Percentiles rank a stretch among this genome's conserved stretches.
These are phyloP conservation scores for Waitea zeae DNA, from an alignment of 1,284 basidiomycete species.

Conservation along the genomic window DNA sequence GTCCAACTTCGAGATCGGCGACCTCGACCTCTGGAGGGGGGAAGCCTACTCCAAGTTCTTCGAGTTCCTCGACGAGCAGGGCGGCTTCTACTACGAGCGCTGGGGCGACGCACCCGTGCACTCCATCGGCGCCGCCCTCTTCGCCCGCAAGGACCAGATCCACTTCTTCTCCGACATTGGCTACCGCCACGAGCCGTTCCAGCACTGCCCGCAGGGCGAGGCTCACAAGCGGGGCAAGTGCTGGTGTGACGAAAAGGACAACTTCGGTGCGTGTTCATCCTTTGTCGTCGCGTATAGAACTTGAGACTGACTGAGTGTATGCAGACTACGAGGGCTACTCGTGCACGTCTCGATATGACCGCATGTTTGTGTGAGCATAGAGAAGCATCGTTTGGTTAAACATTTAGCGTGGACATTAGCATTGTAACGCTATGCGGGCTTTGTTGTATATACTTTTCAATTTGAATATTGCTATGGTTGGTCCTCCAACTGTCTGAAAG, in stretches of 20 bases:
- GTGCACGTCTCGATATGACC: conserved; percentile 55
- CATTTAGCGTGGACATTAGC: too few species aligned
- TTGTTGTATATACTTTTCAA: too few species aligned
- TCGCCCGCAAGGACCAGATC: conserved; percentile 41
- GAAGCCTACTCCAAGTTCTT: conserved; percentile 57
- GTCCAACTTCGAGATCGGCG: conserved; percentile 68
- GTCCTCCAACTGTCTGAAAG: too few species aligned
- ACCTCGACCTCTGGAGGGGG: conserved; percentile 32
- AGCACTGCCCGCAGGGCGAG: conserved; percentile 37
- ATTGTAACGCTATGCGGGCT: too few species aligned
- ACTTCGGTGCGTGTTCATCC: conserved; percentile 26
- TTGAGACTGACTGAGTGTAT: too few species aligned
- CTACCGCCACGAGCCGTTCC: conserved; percentile 32
- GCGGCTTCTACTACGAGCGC: conserved; percentile 61
- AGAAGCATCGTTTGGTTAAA: too few species aligned
- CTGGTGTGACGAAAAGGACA: conserved; percentile 22
- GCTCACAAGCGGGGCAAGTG: conserved; percentile 24
- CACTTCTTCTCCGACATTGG: conserved; percentile 54
- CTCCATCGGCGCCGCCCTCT: conserved; percentile 52
- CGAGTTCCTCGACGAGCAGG: conserved; percentile 43
- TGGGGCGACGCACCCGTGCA: conserved; percentile 73
- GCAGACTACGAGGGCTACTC: conserved; percentile 70
- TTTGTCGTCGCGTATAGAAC: too few species aligned
- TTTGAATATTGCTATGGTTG: too few species aligned
- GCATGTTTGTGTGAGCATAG: too few species aligned